Evolutionary conservation across 202 grass and related monocot genomes (phyloP).

Genomic region (Brachypodium distachyon): DNA sequence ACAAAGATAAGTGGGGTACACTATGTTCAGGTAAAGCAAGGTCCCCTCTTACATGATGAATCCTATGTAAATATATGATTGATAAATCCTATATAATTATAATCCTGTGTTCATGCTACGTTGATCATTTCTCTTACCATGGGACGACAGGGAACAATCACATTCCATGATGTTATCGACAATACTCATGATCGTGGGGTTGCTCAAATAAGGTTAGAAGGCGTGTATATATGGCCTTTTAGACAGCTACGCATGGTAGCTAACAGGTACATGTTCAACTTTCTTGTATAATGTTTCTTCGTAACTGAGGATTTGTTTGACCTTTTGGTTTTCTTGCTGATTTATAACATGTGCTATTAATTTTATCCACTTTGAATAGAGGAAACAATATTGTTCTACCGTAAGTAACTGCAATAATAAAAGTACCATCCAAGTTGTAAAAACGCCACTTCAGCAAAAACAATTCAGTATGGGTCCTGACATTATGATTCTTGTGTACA

Average conservation of each 20-base stretch:
- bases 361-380: not conserved
- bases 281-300: constrained; percentile 13
- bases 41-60: not conserved
- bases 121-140: constrained; percentile 6
- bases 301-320: not conserved
- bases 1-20: constrained; percentile 98
- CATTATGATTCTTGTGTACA: not conserved
- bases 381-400: not conserved
- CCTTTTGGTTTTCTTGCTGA: not conserved
- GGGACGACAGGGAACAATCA: constrained; percentile 69
- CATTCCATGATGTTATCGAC: constrained; percentile 87
- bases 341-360: not conserved
- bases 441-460: no score
- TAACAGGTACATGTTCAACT: constrained; percentile 53
- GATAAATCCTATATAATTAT: not conserved
- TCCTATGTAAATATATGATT: not conserved
- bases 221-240: constrained; percentile 98
- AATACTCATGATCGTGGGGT: constrained; percentile 57
- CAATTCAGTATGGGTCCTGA: not conserved
- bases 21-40: constrained; percentile 73
- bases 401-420: not conserved
- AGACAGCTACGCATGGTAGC: constrained; percentile 95
- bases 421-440: not conserved
- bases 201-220: constrained; percentile 90
- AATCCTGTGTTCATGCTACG: not conserved